Evolutionary conservation across 1,284 basidiomycete species (phyloP), one percentile per base, ranked within the genome.

Genomic region (Inonotus obliquus): DNA sequence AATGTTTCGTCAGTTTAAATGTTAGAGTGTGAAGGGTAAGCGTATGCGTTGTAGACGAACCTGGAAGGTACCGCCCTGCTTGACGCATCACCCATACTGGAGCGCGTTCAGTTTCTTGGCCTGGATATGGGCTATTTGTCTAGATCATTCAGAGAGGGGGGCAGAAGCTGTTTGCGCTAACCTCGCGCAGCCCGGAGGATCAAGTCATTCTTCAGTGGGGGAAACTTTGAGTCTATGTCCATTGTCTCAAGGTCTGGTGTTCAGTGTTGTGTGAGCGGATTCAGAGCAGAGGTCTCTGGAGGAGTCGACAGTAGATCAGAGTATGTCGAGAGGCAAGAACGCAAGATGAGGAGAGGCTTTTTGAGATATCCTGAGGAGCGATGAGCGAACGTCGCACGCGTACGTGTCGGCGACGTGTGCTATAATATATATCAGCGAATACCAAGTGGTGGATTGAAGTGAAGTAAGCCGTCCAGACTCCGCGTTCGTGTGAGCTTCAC

Each of bases 41-140:
- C n/a, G 41, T 44, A 44, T 44, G 41, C 2, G 58, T 29, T 44
- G 17, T 4, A 57, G 27, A 47, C 49, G 57, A 23, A 94, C 94
- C 95, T 74, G 95, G 95, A 56, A 98, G 84, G 76, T 97, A 97
- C 59, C 96, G 84, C 51, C 96, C 96, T 21, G 97, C 97, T 74
- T 99, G 96, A 37, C 97, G 85, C 96, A 99, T 99, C 64, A 98
- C 92, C 96, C 96, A 99, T 64, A 97, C 94, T 13, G 96, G 96
- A 2, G 96, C 94, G 62, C 93, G 86, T 70, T 93, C 91, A 0
- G 94, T 96, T 73, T 85, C 80, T 75, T 96, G 87, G 13, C 94
- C 93, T 89, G 65, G 48, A 23, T 49, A 14, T 7, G 27, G 25
- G 27, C 23, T 11, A 11, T 49, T 19, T 49, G 23, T 29, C 56